phyloP scores from a whole-genome alignment of 208 protist species.

The Angomonas deanei region DNA sequence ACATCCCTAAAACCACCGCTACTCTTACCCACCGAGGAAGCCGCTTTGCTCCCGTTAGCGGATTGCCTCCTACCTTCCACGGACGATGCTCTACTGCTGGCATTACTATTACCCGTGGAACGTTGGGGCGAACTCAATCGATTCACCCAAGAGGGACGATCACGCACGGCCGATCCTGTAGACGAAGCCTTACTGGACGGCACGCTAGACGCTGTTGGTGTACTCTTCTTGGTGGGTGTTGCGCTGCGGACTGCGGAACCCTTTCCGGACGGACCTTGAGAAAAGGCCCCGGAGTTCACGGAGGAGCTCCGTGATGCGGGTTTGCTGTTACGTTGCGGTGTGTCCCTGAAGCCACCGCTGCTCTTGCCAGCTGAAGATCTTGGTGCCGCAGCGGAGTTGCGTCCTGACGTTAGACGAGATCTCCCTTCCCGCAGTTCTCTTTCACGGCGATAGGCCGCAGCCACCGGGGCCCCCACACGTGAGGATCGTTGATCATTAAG shows the following conservation, averaged over 20 bases:
- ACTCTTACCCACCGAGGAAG: neutral
- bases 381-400: neutral
- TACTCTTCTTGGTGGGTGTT: neutral
- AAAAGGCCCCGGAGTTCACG: conserved; percentile 22
- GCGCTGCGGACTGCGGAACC: conserved; percentile 25
- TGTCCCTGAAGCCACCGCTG: neutral
- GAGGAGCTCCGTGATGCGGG: conserved; percentile 11
- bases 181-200: neutral
- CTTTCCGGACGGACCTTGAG: too few species aligned
- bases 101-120: too few species aligned
- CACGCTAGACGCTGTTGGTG: conserved; percentile 5
- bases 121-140: neutral
- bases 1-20: neutral
- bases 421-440: neutral
- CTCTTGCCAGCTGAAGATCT: neutral
- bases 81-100: neutral
- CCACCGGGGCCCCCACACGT: neutral
- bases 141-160: neutral
- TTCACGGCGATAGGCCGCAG: neutral
- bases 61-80: too few species aligned
- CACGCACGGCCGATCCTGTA: neutral
- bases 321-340: neutral
- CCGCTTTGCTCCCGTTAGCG: neutral
- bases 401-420: too few species aligned
- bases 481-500: neutral